These are phyloP conservation scores for Auricularia sp. DNA, from an alignment of 768 basidiomycete genomes.

Conservation along the genomic window DNA sequence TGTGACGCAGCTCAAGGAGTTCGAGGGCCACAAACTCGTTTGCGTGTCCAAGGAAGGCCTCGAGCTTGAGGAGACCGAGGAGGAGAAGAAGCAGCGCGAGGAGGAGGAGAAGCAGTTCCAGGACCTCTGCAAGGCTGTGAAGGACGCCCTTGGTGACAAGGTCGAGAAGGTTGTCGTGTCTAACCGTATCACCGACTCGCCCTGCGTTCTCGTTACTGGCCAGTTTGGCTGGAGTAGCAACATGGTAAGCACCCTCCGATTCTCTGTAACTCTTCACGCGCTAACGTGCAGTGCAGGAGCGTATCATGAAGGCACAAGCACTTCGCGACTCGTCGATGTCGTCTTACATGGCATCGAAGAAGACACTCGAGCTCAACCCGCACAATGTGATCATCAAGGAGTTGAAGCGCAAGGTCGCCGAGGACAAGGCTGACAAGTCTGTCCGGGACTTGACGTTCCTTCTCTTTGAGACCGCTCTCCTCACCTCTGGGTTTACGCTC, in stretches of 20 bases:
- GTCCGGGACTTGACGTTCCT: constrained; percentile 94
- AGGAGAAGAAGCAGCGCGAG: constrained; percentile 90
- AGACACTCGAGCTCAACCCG: constrained; percentile 95
- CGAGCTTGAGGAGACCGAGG: constrained; percentile 97
- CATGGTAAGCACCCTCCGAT: constrained; percentile 52
- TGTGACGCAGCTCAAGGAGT: constrained; percentile 97
- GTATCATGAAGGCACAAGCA: constrained; percentile 99
- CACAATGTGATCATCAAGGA: constrained; percentile 90
- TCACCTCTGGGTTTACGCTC: constrained; percentile 91
- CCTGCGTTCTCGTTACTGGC: constrained; percentile 94
- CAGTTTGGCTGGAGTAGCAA: constrained; percentile 99
- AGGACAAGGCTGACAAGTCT: constrained; percentile 98
- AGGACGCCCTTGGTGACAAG: constrained; percentile 97
- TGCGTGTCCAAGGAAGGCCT: constrained; percentile 99
- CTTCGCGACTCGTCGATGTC: constrained; percentile 96
- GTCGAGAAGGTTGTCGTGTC: constrained; percentile 99
- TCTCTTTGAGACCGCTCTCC: constrained; percentile 92
- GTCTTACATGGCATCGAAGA: constrained; percentile 97
- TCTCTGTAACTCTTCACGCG: background rate
- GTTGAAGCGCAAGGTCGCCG: constrained; percentile 87
- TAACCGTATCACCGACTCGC: constrained; percentile 95
- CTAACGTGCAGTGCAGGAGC: constrained; percentile 42
- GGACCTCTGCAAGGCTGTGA: constrained; percentile 88
- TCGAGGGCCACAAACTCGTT: constrained; percentile 93
- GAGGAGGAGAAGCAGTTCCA: constrained; percentile 72